A percentile compares a stretch with the other conserved stretches of the same genome.
Conservation (phyloP, 371 early-diverging fungal species). For the Phascolomyces articulosus region DNA sequence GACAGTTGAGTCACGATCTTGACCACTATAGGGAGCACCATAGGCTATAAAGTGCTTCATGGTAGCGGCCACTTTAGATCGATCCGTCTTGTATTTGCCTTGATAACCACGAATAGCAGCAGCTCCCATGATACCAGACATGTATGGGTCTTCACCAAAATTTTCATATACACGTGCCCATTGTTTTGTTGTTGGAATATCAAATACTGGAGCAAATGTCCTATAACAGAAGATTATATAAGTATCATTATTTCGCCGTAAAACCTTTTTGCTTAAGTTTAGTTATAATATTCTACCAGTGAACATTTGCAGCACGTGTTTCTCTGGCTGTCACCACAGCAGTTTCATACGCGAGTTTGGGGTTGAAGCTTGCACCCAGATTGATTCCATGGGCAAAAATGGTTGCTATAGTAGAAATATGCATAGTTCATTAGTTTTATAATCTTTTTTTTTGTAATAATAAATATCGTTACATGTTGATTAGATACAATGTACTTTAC, state of each 20-base stretch:
- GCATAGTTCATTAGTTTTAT: too few relatives aligned
- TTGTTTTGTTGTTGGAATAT: constrained; percentile 66
- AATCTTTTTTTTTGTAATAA: too few relatives aligned
- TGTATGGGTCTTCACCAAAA: constrained; percentile 61
- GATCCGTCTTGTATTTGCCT: constrained; percentile 63
- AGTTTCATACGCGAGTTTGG: constrained; percentile 47
- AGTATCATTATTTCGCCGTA: too few relatives aligned
- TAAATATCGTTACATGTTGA: too few relatives aligned
- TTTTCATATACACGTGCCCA: constrained; percentile 74
- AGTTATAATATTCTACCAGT: constrained; percentile 22
- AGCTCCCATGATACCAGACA: constrained; percentile 57
- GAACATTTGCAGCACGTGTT: constrained; percentile 45
- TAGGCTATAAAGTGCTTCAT: constrained; percentile 56
- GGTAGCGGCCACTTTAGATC: constrained; percentile 56
- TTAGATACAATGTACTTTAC: constrained; percentile 14
- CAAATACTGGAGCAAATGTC: constrained; percentile 71
- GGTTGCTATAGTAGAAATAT: constrained; percentile 37
- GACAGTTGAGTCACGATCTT: constrained; percentile 63
- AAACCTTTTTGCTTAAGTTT: too few relatives aligned
- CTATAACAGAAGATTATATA: constrained; percentile 34
- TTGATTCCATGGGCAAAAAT: constrained; percentile 59
- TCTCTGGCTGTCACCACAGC: constrained; percentile 54
- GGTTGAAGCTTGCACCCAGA: constrained; percentile 57
- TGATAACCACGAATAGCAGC: constrained; percentile 65
- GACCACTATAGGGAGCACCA: constrained; percentile 54